phyloP scores from a whole-genome alignment of 257 asterid genomes.

The Primulina eburnea region DNA sequence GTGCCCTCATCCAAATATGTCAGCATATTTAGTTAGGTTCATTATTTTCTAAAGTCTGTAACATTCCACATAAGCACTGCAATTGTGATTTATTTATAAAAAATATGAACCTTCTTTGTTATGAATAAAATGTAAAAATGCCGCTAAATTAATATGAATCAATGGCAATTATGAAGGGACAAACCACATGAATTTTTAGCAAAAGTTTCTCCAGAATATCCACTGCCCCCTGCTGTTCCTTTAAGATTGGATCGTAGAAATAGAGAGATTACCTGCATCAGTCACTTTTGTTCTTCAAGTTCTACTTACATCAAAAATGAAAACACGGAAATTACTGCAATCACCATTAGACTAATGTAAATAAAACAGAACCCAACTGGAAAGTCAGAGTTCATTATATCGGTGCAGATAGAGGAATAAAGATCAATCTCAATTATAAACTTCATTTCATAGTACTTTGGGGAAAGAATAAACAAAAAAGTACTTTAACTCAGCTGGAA shows the following conservation, averaged over 20 bases:
- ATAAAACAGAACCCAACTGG: slow-evolving; percentile 10
- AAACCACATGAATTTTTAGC: slow-evolving; percentile 56
- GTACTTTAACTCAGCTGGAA: neutral
- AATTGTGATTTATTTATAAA: neutral
- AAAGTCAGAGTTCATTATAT: neutral
- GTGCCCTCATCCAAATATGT: slow-evolving; percentile 18
- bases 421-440: neutral
- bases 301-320: neutral
- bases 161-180: slow-evolving; percentile 32
- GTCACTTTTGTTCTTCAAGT: slow-evolving; percentile 25
- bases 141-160: neutral
- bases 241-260: slow-evolving; percentile 62
- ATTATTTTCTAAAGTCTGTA: slow-evolving; percentile 8
- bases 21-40: slow-evolving; percentile 11
- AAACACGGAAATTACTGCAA: slow-evolving; percentile 22
- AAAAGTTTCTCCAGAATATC: slow-evolving; percentile 41
- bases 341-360: slow-evolving; percentile 9
- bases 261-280: slow-evolving; percentile 79
- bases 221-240: slow-evolving; percentile 35
- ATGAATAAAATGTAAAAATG: slow-evolving; percentile 8
- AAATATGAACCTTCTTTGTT: slow-evolving; percentile 11
- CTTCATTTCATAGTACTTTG: neutral
- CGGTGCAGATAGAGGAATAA: neutral
- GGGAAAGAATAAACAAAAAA: too few species aligned
- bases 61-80: slow-evolving; percentile 15